Evolutionary conservation across 257 asterid species (phyloP), one percentile per base, ranked within the genome.

Genomic region (Scutellaria baicalensis): DNA sequence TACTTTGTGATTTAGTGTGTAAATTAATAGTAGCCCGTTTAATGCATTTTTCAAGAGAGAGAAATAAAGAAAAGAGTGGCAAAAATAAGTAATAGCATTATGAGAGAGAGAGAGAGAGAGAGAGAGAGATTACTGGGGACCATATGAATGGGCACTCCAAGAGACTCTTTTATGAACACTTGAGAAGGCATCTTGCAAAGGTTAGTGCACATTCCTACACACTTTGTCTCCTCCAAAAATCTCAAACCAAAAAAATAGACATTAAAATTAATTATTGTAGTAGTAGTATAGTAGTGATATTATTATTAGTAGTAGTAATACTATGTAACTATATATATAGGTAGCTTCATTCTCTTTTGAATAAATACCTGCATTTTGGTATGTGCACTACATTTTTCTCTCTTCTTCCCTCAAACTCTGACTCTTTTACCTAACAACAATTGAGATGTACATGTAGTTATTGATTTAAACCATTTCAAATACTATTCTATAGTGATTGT

Each of bases 141-240:
- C 97, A 94, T 94, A 72, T 75, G 77, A 27, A 91, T 38, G 38
- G 97, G 88, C 81, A 86, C 68, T 77, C 97, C 97, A 20, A 94
- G 82, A 7, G 95, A 78, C n/a, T 91, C 89, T 71, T 85, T 88
- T 13, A 94, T 86, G 90, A 94, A 91, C 18, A 72, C 31, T 83
- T 94, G 99, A 75, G 92, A 88, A 21, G 99, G 85, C 83, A 84
- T 81, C 89, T 94, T 94, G 90, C 99, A 94, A 45, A 94, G 90
- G 68, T 89, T 94, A 48, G 95, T 91, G 88, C 97, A 94, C 82
- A 91, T 84, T 77, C 99, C 99, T 64, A 94, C 93, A 80, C 99
- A 91, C 71, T 88, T 91, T 58, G 96, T 84, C 82, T 77, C 96
- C 88, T 91, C 97, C 85, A 94, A 70, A 43, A 91, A 80, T 92